Base-by-base conservation (phyloP, 2,329 filamentous ascomycete species). In the Amesomyces nigricolor region DNA sequence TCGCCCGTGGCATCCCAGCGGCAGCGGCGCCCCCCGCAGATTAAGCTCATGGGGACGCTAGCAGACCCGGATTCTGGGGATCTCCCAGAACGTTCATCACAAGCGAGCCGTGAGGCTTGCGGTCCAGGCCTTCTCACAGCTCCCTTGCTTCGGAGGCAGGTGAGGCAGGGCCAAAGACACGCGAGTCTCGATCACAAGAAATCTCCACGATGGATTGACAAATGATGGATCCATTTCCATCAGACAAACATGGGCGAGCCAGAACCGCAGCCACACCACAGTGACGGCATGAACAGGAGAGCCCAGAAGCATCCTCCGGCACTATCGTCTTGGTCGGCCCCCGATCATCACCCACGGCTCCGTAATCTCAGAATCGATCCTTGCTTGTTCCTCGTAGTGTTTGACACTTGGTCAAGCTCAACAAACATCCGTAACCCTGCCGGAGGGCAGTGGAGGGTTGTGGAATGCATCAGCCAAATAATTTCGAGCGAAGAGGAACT, bases 391-490 rank as follows among this genome's bases (percentile, higher is more conserved):
- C 10, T 17, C 32, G 32, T 35, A 7, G 32, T 11, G n/a, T 14
- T 32, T 6, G 14, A 35, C 32, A 35, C 32, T 35, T 42, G 39
- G 7, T 19, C 19, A 11, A 29, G 29, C 42, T 29, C 42, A 44
- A 29, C 38, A 38, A 49, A 29, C 26, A 22, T 10, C 48, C 22
- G 22, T 26, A 43, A 43, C 48, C 48, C 48, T 43, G 48, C 11
- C 35, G 11, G 16, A 17, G 11, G 19, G 37, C 19, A 8, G 8
- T 19, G 30, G 29, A 14, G 29, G 38, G 22, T 48, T 45, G 46
- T 44, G 39, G 52, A 17, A 46, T 43, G 52, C 29, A 45, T 43
- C 39, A 45, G n/a, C 46, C 46, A 54, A 44, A 44, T 47, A 46
- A 46, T 46, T 39, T 29, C 26, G 35, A 16, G 29, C 14, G 29